phyloP scores from a whole-genome alignment of 805 yeast species.

The Torulaspora gathmanii region DNA sequence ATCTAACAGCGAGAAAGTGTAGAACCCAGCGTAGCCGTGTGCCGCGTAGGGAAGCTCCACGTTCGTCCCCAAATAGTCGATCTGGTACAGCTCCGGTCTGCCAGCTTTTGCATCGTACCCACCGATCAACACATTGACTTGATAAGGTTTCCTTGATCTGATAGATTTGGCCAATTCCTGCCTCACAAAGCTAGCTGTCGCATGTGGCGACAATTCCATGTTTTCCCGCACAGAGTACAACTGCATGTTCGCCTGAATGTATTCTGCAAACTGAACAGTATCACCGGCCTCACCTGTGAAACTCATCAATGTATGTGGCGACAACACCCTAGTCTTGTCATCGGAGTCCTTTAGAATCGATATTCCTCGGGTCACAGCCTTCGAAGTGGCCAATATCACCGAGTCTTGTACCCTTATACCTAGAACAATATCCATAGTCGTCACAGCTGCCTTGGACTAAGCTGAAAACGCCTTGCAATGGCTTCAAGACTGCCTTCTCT shows the following conservation, averaged over 20 bases:
- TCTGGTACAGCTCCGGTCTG: conserved; percentile 72
- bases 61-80: conserved; percentile 90
- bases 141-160: conserved; percentile 93
- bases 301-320: conserved; percentile 76
- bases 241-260: conserved; percentile 87
- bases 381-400: conserved; percentile 89
- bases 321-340: conserved; percentile 72
- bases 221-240: conserved; percentile 82
- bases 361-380: conserved; percentile 88
- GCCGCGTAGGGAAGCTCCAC: conserved; percentile 94
- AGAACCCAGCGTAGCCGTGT: conserved; percentile 98
- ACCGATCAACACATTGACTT: conserved; percentile 84
- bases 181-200: conserved; percentile 84
- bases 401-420: conserved; percentile 80
- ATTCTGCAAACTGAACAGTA: conserved; percentile 91
- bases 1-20: conserved; percentile 83
- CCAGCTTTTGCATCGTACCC: conserved; percentile 63
- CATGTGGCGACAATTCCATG: conserved; percentile 74
- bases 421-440: conserved; percentile 77
- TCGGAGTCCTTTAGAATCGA: conserved; percentile 73
- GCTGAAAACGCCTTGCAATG: no score
- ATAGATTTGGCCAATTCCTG: conserved; percentile 80
- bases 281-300: conserved; percentile 96
- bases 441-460: not conserved
- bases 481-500: no score